Conservation (phyloP, 257 asterid genomes). For the Rauvolfia tetraphylla region DNA sequence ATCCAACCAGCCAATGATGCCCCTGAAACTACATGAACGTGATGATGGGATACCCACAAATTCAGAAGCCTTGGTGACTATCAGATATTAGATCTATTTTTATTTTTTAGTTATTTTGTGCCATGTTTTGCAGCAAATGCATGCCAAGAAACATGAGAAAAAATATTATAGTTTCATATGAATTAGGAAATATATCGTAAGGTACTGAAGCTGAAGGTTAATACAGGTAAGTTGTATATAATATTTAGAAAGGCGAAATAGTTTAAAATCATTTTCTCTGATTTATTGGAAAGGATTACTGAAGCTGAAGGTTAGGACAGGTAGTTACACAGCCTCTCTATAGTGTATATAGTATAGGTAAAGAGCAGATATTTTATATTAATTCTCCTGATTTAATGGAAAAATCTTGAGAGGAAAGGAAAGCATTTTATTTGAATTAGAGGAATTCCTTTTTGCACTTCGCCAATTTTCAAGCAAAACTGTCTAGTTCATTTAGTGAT, state of each 20-base stretch:
- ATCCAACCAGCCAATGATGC: constrained; percentile 49
- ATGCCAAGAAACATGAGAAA: neutral
- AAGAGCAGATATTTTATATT: too few species aligned
- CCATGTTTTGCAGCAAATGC: neutral
- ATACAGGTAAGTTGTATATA: neutral
- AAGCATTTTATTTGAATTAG: neutral
- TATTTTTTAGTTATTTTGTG: neutral
- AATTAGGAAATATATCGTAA: neutral
- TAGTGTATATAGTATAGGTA: too few species aligned
- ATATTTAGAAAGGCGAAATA: neutral
- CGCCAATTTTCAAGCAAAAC: neutral
- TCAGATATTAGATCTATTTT: constrained; percentile 3
- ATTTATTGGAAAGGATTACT: neutral
- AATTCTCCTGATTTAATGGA: too few species aligned
- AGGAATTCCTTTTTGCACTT: neutral
- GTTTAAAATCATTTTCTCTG: neutral
- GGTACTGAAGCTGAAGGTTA: neutral
- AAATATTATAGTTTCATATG: neutral
- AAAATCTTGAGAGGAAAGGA: neutral
- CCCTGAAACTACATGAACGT: constrained; percentile 54
- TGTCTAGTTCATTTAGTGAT: constrained; percentile 4
- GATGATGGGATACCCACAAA: constrained; percentile 38
- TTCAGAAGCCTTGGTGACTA: constrained; percentile 49
- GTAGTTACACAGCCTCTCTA: too few species aligned
- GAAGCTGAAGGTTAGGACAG: too few species aligned